Evolutionary conservation across 805 yeast species (phyloP), one percentile per base, ranked within the genome.

Genomic region (Yueomyces sinensis): DNA sequence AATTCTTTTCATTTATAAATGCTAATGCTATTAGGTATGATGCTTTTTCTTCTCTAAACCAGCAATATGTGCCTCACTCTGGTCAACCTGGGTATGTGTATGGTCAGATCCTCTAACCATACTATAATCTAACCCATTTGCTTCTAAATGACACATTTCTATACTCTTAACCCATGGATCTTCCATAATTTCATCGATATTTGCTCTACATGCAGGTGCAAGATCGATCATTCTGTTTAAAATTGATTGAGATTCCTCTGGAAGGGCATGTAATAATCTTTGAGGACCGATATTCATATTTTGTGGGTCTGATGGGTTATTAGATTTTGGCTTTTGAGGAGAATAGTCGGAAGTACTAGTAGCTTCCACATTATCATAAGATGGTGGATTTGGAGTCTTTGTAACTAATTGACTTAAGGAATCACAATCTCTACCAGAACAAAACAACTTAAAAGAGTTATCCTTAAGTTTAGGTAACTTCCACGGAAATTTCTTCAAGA

Each of bases 31-130:
- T n/a, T n/a, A n/a, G n/a, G n/a, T n/a, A 7, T 20, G 24, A 7
- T 20, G 24, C 61, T 82, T 87, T 52, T 76, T 82, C 65, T 76
- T 82, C 52, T 87, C 96, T 44, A 87, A 68, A 39, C 87, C 79
- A 9, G 96, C 95, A 60, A 87, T 87, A 56, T 87, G 97, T 0
- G 97, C 97, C 46, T 83, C 94, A 40, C 83, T 76, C 54, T 82
- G 94, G 45, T 86, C 95, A 33, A 87, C 96, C 43, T 72, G 73
- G 2, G 95, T 83, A 54, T 87, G 97, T 24, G 67, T 67, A 52
- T 87, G 97, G 47, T 74, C 76, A 6, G 62, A 56, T 16, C 75
- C 72, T 17, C 45, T 44, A 9, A 59, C 47, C 2, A 61, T 57
- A 16, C 56, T 56, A 27, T 60, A 65, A 36, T 66, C 65, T 22